Evolutionary conservation across 805 yeast genomes (phyloP).

Genomic region (Saccharomycopsis selenospora): DNA sequence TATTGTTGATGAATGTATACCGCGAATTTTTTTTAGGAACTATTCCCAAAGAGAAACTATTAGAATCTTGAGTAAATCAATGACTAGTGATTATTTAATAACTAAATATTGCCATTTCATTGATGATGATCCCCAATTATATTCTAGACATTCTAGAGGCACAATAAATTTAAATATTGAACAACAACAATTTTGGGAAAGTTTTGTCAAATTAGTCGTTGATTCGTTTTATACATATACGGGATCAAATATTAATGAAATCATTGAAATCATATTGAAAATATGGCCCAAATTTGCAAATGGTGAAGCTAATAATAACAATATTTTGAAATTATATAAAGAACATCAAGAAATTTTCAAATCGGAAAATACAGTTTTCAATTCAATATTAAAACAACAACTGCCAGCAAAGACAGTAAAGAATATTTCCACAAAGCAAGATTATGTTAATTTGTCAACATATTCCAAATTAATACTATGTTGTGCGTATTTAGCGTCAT

Average conservation of each 20-base stretch:
- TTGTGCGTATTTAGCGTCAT: constrained; percentile 40
- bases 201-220: constrained; percentile 35
- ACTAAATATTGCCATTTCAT: constrained; percentile 22
- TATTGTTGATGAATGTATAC: constrained; percentile 30
- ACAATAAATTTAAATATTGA: constrained; percentile 16
- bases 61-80: constrained; percentile 28
- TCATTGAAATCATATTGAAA: constrained; percentile 8
- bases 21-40: constrained; percentile 31
- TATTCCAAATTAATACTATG: constrained; percentile 37
- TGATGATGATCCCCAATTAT: neutral
- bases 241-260: constrained; percentile 33
- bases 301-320: constrained; percentile 1
- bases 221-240: constrained; percentile 34
- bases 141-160: constrained; percentile 19
- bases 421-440: neutral
- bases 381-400: neutral
- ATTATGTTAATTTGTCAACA: constrained; percentile 32
- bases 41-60: constrained; percentile 31
- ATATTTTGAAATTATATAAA: constrained; percentile 9
- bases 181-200: constrained; percentile 30
- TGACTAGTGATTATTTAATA: constrained; percentile 22
- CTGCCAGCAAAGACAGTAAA: neutral
- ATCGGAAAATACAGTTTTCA: constrained; percentile 2
- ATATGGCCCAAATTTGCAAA: constrained; percentile 16
- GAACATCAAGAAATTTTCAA: constrained; percentile 12